Conservation (phyloP, 306 rosid genomes). For the Arachis stenosperma region DNA sequence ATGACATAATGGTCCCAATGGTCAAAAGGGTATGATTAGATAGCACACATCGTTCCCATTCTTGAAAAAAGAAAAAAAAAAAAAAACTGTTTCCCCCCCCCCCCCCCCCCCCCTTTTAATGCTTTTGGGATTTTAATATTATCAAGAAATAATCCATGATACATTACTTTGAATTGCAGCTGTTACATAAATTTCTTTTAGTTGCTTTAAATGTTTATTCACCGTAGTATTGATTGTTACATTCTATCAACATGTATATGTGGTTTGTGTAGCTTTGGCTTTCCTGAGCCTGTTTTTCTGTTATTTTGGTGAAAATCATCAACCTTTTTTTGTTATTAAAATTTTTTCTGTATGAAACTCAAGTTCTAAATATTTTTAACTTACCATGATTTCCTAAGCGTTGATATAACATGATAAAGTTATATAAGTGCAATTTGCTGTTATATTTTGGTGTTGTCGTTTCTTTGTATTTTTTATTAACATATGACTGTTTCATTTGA, state of each 20-base stretch:
- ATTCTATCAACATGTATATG: conserved; percentile 17
- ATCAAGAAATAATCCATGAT: neutral
- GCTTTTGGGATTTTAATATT: conserved; percentile 14
- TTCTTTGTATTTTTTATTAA: conserved; percentile 2
- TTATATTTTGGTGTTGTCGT: neutral
- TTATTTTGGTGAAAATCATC: neutral
- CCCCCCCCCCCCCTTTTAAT: neutral
- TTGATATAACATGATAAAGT: neutral
- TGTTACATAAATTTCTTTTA: conserved; percentile 2
- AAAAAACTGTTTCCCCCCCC: neutral
- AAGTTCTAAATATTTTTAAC: neutral
- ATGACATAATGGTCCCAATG: conserved; percentile 67
- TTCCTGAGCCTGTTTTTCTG: too few relatives aligned
- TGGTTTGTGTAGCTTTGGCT: neutral
- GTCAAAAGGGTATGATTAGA: conserved; percentile 69
- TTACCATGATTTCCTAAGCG: neutral
- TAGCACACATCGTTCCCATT: conserved; percentile 24
- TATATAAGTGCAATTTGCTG: neutral
- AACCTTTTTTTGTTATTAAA: neutral
- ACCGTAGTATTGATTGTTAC: conserved; percentile 20
- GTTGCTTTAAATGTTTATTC: neutral
- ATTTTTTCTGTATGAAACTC: conserved; percentile 1
- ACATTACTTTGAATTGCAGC: conserved; percentile 2
- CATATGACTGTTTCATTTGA: neutral
- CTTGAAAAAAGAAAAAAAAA: conserved; percentile 17